phyloP scores from a whole-genome alignment of 768 basidiomycete species.

The Sporobolomyces pararoseus region DNA sequence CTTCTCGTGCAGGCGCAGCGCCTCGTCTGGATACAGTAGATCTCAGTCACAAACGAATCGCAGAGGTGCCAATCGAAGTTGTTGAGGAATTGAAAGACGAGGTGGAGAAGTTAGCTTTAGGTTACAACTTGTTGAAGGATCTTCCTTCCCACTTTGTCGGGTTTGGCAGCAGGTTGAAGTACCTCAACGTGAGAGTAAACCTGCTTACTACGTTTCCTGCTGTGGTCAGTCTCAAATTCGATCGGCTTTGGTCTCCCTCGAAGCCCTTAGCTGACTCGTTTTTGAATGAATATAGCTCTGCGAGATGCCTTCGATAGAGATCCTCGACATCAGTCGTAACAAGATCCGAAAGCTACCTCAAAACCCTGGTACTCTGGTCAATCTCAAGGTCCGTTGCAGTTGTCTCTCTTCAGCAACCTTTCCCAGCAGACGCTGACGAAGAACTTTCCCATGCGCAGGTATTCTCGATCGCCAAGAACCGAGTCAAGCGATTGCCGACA shows the following conservation, averaged over 20 bases:
- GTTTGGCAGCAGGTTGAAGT: slow-evolving; percentile 65
- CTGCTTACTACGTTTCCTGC: slow-evolving; percentile 75
- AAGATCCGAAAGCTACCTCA: slow-evolving; percentile 74
- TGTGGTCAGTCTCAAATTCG: slow-evolving; percentile 60
- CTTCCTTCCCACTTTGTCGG: slow-evolving; percentile 71
- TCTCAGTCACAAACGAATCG: slow-evolving; percentile 71
- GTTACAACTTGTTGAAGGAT: slow-evolving; percentile 73
- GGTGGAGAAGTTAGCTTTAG: slow-evolving; percentile 68
- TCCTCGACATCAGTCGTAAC: slow-evolving; percentile 90
- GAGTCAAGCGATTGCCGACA: slow-evolving; percentile 68
- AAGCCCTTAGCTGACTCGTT: too few species aligned
- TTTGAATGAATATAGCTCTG: slow-evolving; percentile 60
- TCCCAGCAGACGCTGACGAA: too few species aligned
- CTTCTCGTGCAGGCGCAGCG: not conserved
- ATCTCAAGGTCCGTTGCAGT: slow-evolving; percentile 63
- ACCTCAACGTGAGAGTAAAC: slow-evolving; percentile 83
- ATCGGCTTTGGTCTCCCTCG: too few species aligned
- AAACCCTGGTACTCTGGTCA: slow-evolving; percentile 70
- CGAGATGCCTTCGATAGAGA: slow-evolving; percentile 79
- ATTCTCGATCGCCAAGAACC: slow-evolving; percentile 80
- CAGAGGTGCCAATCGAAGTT: slow-evolving; percentile 70
- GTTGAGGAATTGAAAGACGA: slow-evolving; percentile 69
- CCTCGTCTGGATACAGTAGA: slow-evolving; percentile 63
- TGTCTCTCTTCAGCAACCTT: too few species aligned
- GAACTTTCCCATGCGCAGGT: slow-evolving; percentile 58